phyloP scores from a whole-genome alignment of 768 basidiomycete genomes.

The Omphalotus guepiniiformis region DNA sequence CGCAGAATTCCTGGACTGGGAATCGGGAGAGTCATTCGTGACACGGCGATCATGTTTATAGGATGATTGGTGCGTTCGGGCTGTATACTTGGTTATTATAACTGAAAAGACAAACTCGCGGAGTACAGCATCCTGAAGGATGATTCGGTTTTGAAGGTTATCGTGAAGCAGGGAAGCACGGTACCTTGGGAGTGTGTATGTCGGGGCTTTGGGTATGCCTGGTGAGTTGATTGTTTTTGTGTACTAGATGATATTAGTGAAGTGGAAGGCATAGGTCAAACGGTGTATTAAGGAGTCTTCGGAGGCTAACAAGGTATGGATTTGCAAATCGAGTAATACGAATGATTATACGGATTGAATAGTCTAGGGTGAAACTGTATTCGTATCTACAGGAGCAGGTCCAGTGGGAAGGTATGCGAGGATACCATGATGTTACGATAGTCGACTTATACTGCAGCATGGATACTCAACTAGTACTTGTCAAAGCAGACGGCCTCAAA shows the following conservation, averaged over 20 bases:
- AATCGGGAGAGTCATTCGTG: constrained; percentile 14
- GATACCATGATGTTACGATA: neutral
- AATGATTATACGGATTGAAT: neutral
- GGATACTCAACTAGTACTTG: constrained; percentile 49
- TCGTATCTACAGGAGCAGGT: constrained; percentile 42
- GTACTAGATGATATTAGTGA: constrained; percentile 12
- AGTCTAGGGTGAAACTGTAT: constrained; percentile 43
- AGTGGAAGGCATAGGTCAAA: constrained; percentile 9
- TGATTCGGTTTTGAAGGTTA: constrained; percentile 8
- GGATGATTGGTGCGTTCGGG: constrained; percentile 9
- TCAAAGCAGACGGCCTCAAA: constrained; percentile 47
- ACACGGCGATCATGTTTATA: constrained; percentile 25
- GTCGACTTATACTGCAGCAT: neutral
- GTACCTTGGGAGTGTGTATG: constrained; percentile 33
- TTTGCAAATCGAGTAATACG: neutral
- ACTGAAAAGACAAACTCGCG: too few relatives aligned
- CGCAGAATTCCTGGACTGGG: too few relatives aligned
- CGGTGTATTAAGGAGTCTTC: constrained; percentile 10
- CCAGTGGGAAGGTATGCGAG: constrained; percentile 50
- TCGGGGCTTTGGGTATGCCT: constrained; percentile 31
- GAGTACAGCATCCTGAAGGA: constrained; percentile 12
- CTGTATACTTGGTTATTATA: too few relatives aligned
- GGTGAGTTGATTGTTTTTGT: neutral
- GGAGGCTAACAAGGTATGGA: constrained; percentile 17
- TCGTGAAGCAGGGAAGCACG: constrained; percentile 28